Evolutionary conservation across 768 basidiomycete genomes (phyloP).

Genomic region (Daedaleopsis sinensis): DNA sequence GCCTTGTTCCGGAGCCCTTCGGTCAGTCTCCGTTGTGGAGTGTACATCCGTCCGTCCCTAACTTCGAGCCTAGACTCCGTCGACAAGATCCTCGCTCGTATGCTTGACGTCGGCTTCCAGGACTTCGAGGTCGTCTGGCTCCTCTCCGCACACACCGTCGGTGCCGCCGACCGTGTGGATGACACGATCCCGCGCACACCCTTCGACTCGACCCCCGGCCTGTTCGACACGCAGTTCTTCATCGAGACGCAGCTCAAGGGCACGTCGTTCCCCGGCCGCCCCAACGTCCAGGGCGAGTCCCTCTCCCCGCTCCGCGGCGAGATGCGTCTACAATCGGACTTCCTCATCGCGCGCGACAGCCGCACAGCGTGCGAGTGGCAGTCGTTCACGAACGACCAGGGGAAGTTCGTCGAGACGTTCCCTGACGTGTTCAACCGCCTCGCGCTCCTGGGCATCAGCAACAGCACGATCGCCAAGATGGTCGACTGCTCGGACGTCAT

Average conservation of each 20-base stretch:
- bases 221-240: conserved; percentile 27
- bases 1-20: conserved; percentile 22
- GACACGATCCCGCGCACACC: conserved; percentile 27
- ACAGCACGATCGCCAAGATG: background rate
- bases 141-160: conserved; percentile 29
- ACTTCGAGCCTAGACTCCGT: conserved; percentile 15
- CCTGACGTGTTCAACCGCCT: conserved; percentile 23
- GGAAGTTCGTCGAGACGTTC: background rate
- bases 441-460: conserved; percentile 28
- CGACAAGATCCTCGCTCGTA: conserved; percentile 25
- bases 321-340: conserved; percentile 50
- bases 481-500: conserved; percentile 11
- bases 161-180: conserved; percentile 30
- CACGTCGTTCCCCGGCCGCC: conserved; percentile 34
- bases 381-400: conserved; percentile 36
- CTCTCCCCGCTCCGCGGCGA: conserved; percentile 43
- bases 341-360: conserved; percentile 34
- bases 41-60: too few relatives aligned
- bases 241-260: conserved; percentile 30
- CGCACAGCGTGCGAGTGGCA: conserved; percentile 54
- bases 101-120: conserved; percentile 28
- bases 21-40: background rate
- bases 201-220: conserved; percentile 28
- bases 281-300: conserved; percentile 43
- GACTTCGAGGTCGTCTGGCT: conserved; percentile 29